Evolutionary conservation across 2,329 filamentous ascomycete species (phyloP), one percentile per base, ranked within the genome.

Genomic region (Calonectria pseudoturangicola): DNA sequence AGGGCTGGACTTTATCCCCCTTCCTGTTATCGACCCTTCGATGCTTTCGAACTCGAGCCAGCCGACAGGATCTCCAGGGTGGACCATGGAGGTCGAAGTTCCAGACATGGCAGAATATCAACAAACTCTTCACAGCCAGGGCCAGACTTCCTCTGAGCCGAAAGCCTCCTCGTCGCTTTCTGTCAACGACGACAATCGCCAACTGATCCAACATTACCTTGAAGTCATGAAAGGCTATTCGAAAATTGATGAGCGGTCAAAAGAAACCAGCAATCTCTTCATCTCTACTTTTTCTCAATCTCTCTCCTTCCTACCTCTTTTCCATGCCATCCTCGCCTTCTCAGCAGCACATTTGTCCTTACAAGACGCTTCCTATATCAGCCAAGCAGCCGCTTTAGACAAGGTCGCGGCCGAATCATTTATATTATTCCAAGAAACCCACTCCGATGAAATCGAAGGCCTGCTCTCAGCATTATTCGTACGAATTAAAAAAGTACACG

Each of bases 211-310:
- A 41, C 73, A 75, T 39, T 75, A 75, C 30, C 54, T 75, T 16
- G 73, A 75, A 27, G 73, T 75, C 4, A 75, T 75, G 67, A 75
- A 72, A n/a, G 73, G 73, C 28, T 75, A 73, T 50, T 69, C 73
- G 12, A 75, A 75, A 47, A 65, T 75, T 7, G 71, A 75, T 9
- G 73, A 75, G 39, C 67, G 70, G 27, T 56, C 71, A 30, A 75
- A 73, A 28, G 62, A 75, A 25, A 39, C 65, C 16, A 75, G 71
- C 28, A 73, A 75, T 25, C 60, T 75, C 16, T 75, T 75, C 45
- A 71, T 75, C 15, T 75, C 73, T 4, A 68, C 71, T 2, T 75
- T 75, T 47, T 56, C 73, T 6, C 65, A 73, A 27, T 75, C 73
- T 0, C 68, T 75, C 16, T 66, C 63, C 18, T 75, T 75, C 48